Percentiles rank a stretch among this genome's conserved stretches.
Conservation (phyloP, 2,329 filamentous ascomycete genomes). For the Rasamsonia emersonii region DNA sequence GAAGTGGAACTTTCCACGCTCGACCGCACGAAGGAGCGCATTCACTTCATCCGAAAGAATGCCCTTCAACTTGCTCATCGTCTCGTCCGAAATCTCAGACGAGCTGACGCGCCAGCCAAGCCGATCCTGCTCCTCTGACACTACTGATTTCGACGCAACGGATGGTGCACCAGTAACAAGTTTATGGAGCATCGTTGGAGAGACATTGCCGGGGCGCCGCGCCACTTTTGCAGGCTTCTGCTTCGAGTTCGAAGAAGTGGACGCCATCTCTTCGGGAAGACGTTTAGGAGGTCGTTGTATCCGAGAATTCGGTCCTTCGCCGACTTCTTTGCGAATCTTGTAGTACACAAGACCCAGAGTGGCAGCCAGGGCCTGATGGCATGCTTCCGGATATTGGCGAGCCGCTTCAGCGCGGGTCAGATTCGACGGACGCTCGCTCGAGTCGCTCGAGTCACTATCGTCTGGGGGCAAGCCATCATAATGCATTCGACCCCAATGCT, state of each 20-base stretch:
- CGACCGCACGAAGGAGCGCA: conserved; percentile 25
- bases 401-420: conserved; percentile 29
- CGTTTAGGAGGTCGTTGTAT: conserved; percentile 25
- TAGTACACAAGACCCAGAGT: conserved; percentile 33
- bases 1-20: conserved; percentile 26
- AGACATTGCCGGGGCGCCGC: conserved; percentile 22
- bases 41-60: conserved; percentile 28
- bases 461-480: conserved; percentile 18
- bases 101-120: conserved; percentile 27
- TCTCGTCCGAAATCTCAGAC: conserved; percentile 28
- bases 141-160: conserved; percentile 23
- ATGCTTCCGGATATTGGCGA: conserved; percentile 28
- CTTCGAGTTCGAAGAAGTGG: conserved; percentile 21
- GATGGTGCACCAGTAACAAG: conserved; percentile 24
- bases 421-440: conserved; percentile 26
- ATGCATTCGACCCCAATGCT: conserved; percentile 31
- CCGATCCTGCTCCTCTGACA: conserved; percentile 24
- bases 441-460: conserved; percentile 32
- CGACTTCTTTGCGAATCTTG: conserved; percentile 33
- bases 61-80: conserved; percentile 28
- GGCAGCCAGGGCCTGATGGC: conserved; percentile 32
- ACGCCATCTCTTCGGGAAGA: conserved; percentile 25
- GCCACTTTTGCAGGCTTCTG: conserved; percentile 28
- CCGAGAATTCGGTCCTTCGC: conserved; percentile 22
- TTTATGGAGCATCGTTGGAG: conserved; percentile 21